These are phyloP conservation scores for Xylaria castorea DNA, from an alignment of 495 filamentous ascomycete species.

Conservation along the genomic window DNA sequence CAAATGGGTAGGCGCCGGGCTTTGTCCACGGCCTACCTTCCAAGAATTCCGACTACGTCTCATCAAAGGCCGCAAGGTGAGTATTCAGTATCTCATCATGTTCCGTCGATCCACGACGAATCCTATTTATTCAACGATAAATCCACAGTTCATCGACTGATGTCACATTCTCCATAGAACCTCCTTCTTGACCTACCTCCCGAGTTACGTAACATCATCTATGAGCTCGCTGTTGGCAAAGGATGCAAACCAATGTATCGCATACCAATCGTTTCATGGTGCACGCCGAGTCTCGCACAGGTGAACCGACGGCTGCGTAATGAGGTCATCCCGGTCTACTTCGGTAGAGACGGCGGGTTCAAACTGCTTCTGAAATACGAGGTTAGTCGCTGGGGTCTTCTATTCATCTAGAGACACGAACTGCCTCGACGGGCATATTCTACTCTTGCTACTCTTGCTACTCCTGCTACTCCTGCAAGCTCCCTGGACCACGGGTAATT, in stretches of 20 bases:
- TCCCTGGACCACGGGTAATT: too few relatives aligned
- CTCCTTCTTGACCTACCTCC: conserved; percentile 4
- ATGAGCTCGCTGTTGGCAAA: neutral
- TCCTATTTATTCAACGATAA: neutral
- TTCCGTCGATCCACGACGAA: neutral
- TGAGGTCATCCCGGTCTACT: conserved; percentile 4
- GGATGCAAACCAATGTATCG: neutral
- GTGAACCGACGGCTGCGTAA: neutral
- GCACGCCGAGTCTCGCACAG: neutral
- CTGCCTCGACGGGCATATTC: neutral
- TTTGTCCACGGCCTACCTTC: neutral
- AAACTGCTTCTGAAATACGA: neutral
- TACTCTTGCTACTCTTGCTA: too few relatives aligned
- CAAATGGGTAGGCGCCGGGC: neutral
- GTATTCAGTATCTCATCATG: neutral
- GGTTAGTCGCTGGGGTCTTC: neutral
- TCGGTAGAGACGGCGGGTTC: neutral
- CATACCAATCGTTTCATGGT: neutral
- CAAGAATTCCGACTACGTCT: neutral
- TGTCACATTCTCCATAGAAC: neutral
- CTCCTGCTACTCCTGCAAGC: too few relatives aligned
- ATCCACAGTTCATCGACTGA: neutral
- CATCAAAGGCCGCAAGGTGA: neutral
- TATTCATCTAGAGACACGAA: neutral
- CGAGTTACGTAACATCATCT: conserved; percentile 6